Percentiles rank a stretch among this genome's conserved stretches.
phyloP scores from a whole-genome alignment of 192 early-diverging fungal species.

The Dimargaris cristalligena region DNA sequence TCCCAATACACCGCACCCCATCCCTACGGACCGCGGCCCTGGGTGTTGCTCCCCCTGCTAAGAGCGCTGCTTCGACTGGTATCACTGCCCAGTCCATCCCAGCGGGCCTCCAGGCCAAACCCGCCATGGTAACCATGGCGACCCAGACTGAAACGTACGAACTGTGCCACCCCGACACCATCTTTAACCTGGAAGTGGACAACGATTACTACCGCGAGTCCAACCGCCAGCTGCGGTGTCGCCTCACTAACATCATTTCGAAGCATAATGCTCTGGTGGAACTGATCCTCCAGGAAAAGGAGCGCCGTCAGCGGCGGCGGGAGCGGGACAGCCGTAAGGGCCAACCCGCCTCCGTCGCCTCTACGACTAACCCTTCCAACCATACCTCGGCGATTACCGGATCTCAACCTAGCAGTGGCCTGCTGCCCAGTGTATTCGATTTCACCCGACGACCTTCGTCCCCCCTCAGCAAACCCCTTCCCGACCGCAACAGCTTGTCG shows the following conservation, averaged over 20 bases:
- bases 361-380: not conserved
- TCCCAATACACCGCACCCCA: not conserved
- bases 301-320: conserved; percentile 10
- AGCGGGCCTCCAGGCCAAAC: not conserved
- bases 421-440: not conserved
- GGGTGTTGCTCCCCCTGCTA: too few relatives aligned
- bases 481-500: not conserved
- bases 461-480: not conserved
- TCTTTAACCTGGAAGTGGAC: conserved; percentile 18
- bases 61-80: too few relatives aligned
- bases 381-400: not conserved
- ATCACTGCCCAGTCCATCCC: not conserved
- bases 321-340: not conserved
- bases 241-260: conserved; percentile 20
- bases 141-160: conserved; percentile 11
- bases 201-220: conserved; percentile 35
- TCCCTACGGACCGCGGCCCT: not conserved
- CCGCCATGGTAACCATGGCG: not conserved
- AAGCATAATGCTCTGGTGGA: conserved; percentile 30
- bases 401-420: not conserved
- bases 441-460: not conserved
- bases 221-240: conserved; percentile 24
- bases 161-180: conserved; percentile 3
- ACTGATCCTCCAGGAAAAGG: conserved; percentile 21
- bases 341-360: not conserved